These are phyloP conservation scores for Auricularia heimuer DNA, from an alignment of 768 basidiomycete genomes.

Conservation along the genomic window DNA sequence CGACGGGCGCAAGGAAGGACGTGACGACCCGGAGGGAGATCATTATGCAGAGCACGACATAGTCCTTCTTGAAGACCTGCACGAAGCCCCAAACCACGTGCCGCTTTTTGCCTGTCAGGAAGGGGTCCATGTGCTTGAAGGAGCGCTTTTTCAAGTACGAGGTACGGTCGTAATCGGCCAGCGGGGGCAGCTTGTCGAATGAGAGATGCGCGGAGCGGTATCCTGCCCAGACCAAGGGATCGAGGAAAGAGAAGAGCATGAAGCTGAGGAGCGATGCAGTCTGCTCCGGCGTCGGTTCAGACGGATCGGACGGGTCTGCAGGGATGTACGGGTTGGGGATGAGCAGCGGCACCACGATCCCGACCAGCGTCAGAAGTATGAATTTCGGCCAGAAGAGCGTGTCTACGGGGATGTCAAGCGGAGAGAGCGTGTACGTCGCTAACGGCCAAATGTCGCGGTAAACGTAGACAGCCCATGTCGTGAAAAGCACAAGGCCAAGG, in stretches of 20 bases:
- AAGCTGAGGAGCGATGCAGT: conserved; percentile 37
- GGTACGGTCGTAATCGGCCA: conserved; percentile 30
- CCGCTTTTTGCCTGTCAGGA: conserved; percentile 20
- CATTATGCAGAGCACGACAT: conserved; percentile 12
- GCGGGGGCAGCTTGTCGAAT: conserved; percentile 32
- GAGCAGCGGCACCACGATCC: conserved; percentile 42
- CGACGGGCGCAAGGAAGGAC: conserved; percentile 26
- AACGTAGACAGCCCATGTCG: neutral
- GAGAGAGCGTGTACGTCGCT: conserved; percentile 38
- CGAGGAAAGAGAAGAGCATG: conserved; percentile 44
- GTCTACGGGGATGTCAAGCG: conserved; percentile 39
- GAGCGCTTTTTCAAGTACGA: neutral
- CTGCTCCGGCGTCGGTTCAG: conserved; percentile 35
- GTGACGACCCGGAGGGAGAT: conserved; percentile 17
- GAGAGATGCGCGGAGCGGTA: conserved; percentile 32
- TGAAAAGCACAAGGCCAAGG: conserved; percentile 4
- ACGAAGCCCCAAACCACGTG: conserved; percentile 22
- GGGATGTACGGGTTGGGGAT: conserved; percentile 51
- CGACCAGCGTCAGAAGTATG: conserved; percentile 32
- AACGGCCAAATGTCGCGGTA: conserved; percentile 41
- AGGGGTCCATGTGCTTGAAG: conserved; percentile 10
- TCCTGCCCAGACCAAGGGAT: conserved; percentile 33
- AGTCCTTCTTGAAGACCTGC: conserved; percentile 16
- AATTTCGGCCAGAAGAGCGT: conserved; percentile 46
- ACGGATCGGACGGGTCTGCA: conserved; percentile 39